Evolutionary conservation across 164 flowering plant genomes (phyloP), one percentile per base, ranked within the genome.

Genomic region (Cinnamomum chago): DNA sequence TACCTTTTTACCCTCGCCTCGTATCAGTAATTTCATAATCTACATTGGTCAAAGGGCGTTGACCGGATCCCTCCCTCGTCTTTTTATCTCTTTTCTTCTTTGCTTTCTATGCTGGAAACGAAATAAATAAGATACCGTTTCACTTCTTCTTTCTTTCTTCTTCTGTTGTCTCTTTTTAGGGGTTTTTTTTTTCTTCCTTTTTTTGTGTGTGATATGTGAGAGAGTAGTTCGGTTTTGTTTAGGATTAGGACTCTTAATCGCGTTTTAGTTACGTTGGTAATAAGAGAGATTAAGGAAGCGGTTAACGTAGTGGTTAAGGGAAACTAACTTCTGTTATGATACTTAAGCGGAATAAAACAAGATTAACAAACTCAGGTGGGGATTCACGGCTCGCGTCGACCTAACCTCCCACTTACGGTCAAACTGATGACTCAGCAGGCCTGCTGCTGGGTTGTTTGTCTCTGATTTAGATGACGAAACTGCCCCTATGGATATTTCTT

Each of bases 281-380:
- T 15, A 55, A 55, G 60, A 9, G 47, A 9, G 47, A 40, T 40
- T 20, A 55, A 20, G n/a, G 60, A 55, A 55, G n/a, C 60, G 60
- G 60, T 55, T 55, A 55, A 55, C n/a, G 60, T 55, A 55, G 17
- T 55, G 60, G 60, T 55, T 72, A 30, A 24, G 33, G 52, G 35
- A 47, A 72, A 72, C 74, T 58, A 72, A 72, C 66, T 72, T 72
- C 67, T 27, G 74, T 72, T 72, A 35, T 64, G 17, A 55, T 40
- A 40, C 9, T 40, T 40, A 40, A 40, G 47, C 47, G 47, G 33
- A 30, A 35, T 7, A 68, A 68, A 68, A 35, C 17, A n/a, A 40
- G 2, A 68, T 22, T 47, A 68, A 68, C 71, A 68, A 68, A 68
- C 71, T 68, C 71, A 68, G 71, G 71, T 68, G 7, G 27, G 25